Conservation (phyloP, 129 eudicot species). For the Artemisia tridentata region DNA sequence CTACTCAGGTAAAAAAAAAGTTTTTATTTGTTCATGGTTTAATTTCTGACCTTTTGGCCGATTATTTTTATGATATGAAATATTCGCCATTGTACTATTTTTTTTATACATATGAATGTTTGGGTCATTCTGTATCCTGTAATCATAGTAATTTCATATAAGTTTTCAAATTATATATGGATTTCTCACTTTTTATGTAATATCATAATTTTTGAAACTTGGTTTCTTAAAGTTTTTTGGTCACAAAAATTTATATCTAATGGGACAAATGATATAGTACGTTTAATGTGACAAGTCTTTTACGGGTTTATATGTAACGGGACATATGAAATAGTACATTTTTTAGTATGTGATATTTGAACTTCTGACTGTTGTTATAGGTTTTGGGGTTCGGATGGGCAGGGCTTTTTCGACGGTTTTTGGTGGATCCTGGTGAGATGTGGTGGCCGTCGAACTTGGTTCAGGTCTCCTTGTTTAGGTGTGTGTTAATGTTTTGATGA, state of each 20-base stretch:
- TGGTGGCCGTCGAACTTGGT: slow-evolving; percentile 61
- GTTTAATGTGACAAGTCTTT: background rate
- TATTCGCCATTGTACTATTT: background rate
- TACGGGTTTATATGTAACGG: too few species aligned
- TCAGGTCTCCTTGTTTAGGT: slow-evolving; percentile 65
- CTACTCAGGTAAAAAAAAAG: slow-evolving; percentile 47
- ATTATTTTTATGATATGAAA: background rate
- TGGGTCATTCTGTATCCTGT: too few species aligned
- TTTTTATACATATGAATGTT: too few species aligned
- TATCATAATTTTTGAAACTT: too few species aligned
- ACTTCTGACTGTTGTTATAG: slow-evolving; percentile 19
- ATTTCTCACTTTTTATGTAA: too few species aligned
- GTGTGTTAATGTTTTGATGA: background rate
- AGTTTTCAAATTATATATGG: too few species aligned
- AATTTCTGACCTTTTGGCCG: background rate
- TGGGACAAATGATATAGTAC: too few species aligned
- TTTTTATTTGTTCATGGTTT: background rate
- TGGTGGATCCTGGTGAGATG: slow-evolving; percentile 58
- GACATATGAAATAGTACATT: background rate
- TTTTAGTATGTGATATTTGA: background rate
- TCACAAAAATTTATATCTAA: too few species aligned
- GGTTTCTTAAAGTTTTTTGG: too few species aligned
- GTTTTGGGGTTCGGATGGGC: slow-evolving; percentile 67
- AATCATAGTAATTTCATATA: too few species aligned
- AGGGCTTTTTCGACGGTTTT: slow-evolving; percentile 47